Evolutionary conservation across 2,329 filamentous ascomycete species (phyloP), one percentile per base, ranked within the genome.

Genomic region (Epichloe hybrida): DNA sequence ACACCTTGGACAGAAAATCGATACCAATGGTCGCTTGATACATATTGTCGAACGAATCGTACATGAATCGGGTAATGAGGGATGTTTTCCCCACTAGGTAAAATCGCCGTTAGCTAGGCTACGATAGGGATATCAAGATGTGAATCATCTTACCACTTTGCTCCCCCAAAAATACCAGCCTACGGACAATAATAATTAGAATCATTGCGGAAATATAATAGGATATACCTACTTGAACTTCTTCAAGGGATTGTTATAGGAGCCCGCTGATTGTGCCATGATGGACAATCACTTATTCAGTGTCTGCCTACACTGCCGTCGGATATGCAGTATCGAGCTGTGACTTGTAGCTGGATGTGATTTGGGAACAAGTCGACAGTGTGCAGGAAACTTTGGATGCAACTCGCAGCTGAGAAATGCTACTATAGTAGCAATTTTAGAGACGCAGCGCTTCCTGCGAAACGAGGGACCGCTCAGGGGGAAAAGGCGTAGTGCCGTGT

Each of bases 31-130:
- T 98, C 52, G 93, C 93, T 72, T 98, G 93, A 74, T 98, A 98
- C 77, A 91, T 97, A 73, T 95, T 96, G 76, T 98, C 93, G 76
- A 98, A 98, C 46, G 93, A 97, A 72, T 98, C 93, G 77, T 98
- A 98, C 93, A 98, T 98, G 77, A 98, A 98, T 57, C 93, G 84
- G 58, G 93, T 98, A 68, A 98, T 98, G 62, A 98, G 74, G 55
- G 93, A 98, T 35, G 93, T 98, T 75, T 98, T 98, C 66, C 93
- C 93, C 62, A 98, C 93, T 97, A 67, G 57, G 53, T 49, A 49
- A 47, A 47, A 46, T 54, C 37, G 46, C 43, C 45, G 47, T 66
- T 57, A 65, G 65, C 58, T 35, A 7, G 34, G 5, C 23, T 8
- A 43, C n/a, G 4, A 41, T 45, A 1, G 17, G 13, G 21, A 20